Evolutionary conservation across 768 basidiomycete genomes (phyloP).

Genomic region (Lentinula sp.): DNA sequence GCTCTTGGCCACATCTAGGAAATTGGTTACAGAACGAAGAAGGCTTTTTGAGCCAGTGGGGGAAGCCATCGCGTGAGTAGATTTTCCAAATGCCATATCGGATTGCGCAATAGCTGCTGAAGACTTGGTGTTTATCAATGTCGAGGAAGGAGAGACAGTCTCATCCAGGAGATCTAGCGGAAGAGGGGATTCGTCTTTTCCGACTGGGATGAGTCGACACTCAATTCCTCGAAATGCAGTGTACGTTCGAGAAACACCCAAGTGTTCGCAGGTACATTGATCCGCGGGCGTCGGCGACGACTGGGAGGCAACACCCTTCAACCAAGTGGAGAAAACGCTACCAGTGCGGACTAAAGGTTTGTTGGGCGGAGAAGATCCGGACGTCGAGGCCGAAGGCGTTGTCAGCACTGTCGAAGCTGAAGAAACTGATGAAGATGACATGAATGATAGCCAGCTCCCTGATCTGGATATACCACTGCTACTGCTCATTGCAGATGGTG

Average conservation of each 20-base stretch:
- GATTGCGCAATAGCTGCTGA: not conserved
- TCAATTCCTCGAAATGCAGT: not conserved
- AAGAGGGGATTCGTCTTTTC: not conserved
- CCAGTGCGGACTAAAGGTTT: not conserved
- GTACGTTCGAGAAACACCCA: not conserved
- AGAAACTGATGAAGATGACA: conserved; percentile 11
- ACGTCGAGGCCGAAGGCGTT: conserved; percentile 3
- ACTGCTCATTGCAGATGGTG: not conserved
- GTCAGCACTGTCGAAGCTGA: conserved; percentile 9
- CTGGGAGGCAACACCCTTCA: not conserved
- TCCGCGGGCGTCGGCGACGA: not conserved
- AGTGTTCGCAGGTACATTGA: not conserved
- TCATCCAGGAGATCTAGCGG: not conserved
- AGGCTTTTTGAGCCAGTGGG: not conserved
- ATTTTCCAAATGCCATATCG: not conserved
- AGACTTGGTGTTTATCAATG: not conserved
- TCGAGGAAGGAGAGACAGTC: not conserved
- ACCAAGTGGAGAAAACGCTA: not conserved
- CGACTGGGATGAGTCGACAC: not conserved
- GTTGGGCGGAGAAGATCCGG: not conserved
- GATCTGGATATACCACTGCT: not conserved
- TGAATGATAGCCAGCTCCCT: conserved; percentile 2
- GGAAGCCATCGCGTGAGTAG: not conserved
- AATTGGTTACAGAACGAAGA: not conserved
- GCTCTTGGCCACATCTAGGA: conserved; percentile 44